Percentiles rank a stretch among this genome's conserved stretches.
Evolutionary conservation across 176 grass and related monocot genomes (phyloP).

Genomic region (Oryza longistaminata): DNA sequence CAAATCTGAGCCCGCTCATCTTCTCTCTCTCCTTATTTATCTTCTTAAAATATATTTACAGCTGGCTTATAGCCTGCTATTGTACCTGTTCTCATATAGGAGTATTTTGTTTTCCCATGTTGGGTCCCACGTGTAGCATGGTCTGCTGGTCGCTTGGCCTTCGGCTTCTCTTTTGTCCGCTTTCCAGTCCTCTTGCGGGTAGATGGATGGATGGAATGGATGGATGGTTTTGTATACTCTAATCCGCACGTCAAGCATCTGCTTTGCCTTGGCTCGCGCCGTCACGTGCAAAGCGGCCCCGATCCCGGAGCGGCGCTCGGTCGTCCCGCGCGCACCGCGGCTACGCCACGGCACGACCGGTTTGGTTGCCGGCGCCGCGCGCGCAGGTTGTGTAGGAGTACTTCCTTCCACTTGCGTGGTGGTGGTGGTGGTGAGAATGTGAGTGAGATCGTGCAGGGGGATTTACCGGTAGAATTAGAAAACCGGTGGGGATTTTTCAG

Average conservation of each 20-base stretch:
- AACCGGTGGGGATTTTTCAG: background rate
- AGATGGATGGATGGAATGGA: background rate
- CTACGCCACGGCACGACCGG: background rate
- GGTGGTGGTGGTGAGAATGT: background rate
- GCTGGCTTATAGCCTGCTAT: no score
- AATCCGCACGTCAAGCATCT: constrained; percentile 62
- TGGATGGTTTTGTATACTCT: constrained; percentile 28
- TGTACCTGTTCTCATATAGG: no score
- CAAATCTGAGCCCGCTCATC: no score
- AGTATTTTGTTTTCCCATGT: background rate
- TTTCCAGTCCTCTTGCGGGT: constrained; percentile 11
- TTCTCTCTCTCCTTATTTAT: no score
- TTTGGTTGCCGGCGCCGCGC: no score
- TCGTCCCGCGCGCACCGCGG: background rate
- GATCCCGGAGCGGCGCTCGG: constrained; percentile 31
- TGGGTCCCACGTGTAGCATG: constrained; percentile 23
- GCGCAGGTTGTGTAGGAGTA: no score
- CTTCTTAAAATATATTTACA: no score
- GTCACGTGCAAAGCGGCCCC: constrained; percentile 55
- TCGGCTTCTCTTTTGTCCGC: constrained; percentile 32
- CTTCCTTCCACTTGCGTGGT: background rate
- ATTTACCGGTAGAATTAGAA: background rate
- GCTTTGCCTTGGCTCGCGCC: constrained; percentile 36
- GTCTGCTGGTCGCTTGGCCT: background rate
- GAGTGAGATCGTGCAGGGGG: background rate